These are phyloP conservation scores for Phlegmacium glaucopus DNA, from an alignment of 768 basidiomycete species.

Conservation along the genomic window DNA sequence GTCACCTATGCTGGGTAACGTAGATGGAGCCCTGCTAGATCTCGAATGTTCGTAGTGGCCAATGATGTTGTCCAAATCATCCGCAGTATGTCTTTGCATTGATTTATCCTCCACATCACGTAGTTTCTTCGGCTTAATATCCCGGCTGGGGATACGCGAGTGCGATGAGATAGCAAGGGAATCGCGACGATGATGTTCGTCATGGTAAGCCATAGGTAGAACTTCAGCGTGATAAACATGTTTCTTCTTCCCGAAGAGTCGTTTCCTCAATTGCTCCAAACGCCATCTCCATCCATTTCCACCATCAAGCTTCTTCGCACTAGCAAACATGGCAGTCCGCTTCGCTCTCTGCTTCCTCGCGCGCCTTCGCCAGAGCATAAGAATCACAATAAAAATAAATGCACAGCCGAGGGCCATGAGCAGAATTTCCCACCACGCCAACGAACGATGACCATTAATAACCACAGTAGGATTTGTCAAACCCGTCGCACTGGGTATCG, in stretches of 20 bases:
- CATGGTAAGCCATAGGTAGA: constrained; percentile 21
- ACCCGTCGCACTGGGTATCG: constrained; percentile 57
- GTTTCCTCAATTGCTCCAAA: constrained; percentile 54
- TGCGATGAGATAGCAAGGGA: constrained; percentile 5
- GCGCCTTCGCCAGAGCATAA: constrained; percentile 68
- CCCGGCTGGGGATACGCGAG: constrained; percentile 27
- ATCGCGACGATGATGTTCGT: constrained; percentile 8
- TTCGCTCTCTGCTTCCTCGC: constrained; percentile 67
- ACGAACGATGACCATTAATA: constrained; percentile 25
- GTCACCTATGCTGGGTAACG: constrained; percentile 35
- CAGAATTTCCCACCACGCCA: constrained; percentile 83
- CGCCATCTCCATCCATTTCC: constrained; percentile 52
- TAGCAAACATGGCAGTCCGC: constrained; percentile 62
- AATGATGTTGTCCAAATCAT: constrained; percentile 55
- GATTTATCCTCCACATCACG: constrained; percentile 2
- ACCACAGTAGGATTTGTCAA: constrained; percentile 46
- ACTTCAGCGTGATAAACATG: constrained; percentile 17
- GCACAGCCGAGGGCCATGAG: constrained; percentile 80
- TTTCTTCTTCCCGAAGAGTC: constrained; percentile 47
- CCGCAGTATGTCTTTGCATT: constrained; percentile 40
- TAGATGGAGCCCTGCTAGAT: constrained; percentile 37
- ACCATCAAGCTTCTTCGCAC: constrained; percentile 49
- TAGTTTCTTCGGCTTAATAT: constrained; percentile 48
- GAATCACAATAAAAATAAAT: constrained; percentile 66
- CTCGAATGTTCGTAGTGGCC: constrained; percentile 43